A percentile compares a stretch with the other conserved stretches of the same genome.
Conservation (phyloP, 768 basidiomycete genomes). For the Gloeophyllum trabeum region DNA sequence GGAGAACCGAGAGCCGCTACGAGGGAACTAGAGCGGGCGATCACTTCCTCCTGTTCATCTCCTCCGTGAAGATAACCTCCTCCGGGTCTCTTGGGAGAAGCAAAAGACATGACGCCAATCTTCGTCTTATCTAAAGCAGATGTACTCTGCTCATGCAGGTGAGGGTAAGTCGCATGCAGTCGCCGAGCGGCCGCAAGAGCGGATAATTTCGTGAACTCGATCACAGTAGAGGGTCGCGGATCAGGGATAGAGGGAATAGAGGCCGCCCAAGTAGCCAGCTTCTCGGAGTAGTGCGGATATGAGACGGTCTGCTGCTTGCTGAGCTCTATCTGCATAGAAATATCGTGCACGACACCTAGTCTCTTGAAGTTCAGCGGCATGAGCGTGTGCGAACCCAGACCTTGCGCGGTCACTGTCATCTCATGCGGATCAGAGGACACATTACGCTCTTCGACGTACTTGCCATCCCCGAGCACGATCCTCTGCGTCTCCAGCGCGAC, state of each 20-base stretch:
- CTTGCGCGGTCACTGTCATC: constrained; percentile 10
- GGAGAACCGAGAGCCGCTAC: constrained; percentile 23
- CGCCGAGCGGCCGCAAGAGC: constrained; percentile 22
- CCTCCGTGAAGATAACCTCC: constrained; percentile 33
- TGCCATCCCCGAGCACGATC: constrained; percentile 28
- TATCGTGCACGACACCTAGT: constrained; percentile 16
- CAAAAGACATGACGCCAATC: constrained; percentile 30
- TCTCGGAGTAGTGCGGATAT: constrained; percentile 25
- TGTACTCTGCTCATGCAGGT: constrained; percentile 6
- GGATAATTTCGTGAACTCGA: constrained; percentile 19
- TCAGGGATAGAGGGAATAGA: too few relatives aligned
- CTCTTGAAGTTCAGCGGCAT: constrained; percentile 1
- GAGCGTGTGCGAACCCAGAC: constrained; percentile 6
- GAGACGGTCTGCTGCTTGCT: constrained; percentile 26
- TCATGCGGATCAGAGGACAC: too few relatives aligned
- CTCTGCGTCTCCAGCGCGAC: constrained; percentile 24
- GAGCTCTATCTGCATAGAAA: constrained; percentile 23
- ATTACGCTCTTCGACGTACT: constrained; percentile 23
- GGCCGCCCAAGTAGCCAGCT: constrained; percentile 26
- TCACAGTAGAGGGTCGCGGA: constrained; percentile 6
- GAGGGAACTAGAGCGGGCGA: constrained; percentile 29
- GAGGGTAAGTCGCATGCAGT: constrained; percentile 9
- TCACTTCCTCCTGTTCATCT: constrained; percentile 32
- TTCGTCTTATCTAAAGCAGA: constrained; percentile 14
- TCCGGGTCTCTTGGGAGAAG: constrained; percentile 30